A percentile compares a stretch with the other conserved stretches of the same genome.
Evolutionary conservation across 83 land plant species (phyloP).

Genomic region (Picea abies): DNA sequence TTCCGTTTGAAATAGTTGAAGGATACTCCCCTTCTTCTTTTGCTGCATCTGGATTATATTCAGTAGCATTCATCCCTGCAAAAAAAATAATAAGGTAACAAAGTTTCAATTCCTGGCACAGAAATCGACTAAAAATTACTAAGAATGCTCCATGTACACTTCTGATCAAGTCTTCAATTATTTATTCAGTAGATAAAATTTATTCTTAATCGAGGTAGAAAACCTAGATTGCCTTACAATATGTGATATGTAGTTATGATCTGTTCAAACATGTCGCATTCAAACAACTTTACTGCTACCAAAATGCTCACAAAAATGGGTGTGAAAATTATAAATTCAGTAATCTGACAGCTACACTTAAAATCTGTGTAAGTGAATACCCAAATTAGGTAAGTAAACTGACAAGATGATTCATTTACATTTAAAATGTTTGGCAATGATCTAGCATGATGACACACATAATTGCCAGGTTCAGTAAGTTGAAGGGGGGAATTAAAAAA

Average conservation of each 20-base stretch:
- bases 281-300: too few relatives aligned
- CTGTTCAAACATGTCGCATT: too few relatives aligned
- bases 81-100: slow-evolving; percentile 3
- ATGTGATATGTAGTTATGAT: too few relatives aligned
- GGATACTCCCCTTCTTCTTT: slow-evolving; percentile 10
- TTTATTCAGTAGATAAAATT: not conserved
- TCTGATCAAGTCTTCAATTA: not conserved
- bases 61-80: not conserved
- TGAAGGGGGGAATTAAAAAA: too few relatives aligned
- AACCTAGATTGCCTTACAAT: too few relatives aligned
- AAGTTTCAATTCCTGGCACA: not conserved
- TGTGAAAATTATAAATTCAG: not conserved
- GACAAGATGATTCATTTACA: not conserved
- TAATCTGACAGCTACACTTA: not conserved
- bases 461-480: too few relatives aligned
- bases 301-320: too few relatives aligned
- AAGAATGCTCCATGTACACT: not conserved
- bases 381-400: not conserved
- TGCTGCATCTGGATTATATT: not conserved
- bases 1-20: slow-evolving; percentile 13
- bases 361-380: not conserved
- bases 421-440: not conserved
- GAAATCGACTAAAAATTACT: not conserved
- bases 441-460: not conserved
- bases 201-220: too few relatives aligned